Conservation (phyloP, 1,139 yeast genomes). For the Diutina scorzettiae region DNA sequence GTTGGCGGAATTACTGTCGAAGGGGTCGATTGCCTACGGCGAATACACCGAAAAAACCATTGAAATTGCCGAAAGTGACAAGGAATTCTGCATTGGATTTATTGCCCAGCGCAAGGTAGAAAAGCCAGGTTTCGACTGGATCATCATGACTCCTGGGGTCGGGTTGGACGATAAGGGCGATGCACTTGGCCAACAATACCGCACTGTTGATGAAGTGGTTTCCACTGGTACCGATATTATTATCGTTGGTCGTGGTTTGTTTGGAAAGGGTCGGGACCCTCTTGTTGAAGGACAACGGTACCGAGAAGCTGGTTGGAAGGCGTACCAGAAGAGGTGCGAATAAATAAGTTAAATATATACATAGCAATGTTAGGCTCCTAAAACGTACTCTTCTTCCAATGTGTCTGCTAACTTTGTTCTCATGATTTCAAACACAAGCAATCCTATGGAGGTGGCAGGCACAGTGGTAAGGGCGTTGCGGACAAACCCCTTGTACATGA, state of each 20-base stretch:
- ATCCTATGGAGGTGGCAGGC: slow-evolving; percentile 81
- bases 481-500: slow-evolving; percentile 70
- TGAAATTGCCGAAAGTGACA: slow-evolving; percentile 79
- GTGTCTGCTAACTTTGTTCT: slow-evolving; percentile 35
- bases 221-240: slow-evolving; percentile 82
- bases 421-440: slow-evolving; percentile 75
- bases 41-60: slow-evolving; percentile 80
- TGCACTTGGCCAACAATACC: slow-evolving; percentile 88
- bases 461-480: slow-evolving; percentile 63
- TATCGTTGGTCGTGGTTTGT: slow-evolving; percentile 94
- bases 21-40: slow-evolving; percentile 88
- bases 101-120: slow-evolving; percentile 90
- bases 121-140: slow-evolving; percentile 88
- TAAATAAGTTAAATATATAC: neutral
- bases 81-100: slow-evolving; percentile 88
- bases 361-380: neutral
- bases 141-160: slow-evolving; percentile 96
- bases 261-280: slow-evolving; percentile 94
- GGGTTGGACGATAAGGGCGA: slow-evolving; percentile 98
- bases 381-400: slow-evolving; percentile 12
- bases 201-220: slow-evolving; percentile 80
- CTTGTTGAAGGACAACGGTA: slow-evolving; percentile 78
- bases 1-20: slow-evolving; percentile 91
- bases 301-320: slow-evolving; percentile 89
- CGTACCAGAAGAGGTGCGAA: slow-evolving; percentile 30